These are phyloP conservation scores for Asterophora parasitica DNA, from an alignment of 768 basidiomycete genomes.

Conservation along the genomic window DNA sequence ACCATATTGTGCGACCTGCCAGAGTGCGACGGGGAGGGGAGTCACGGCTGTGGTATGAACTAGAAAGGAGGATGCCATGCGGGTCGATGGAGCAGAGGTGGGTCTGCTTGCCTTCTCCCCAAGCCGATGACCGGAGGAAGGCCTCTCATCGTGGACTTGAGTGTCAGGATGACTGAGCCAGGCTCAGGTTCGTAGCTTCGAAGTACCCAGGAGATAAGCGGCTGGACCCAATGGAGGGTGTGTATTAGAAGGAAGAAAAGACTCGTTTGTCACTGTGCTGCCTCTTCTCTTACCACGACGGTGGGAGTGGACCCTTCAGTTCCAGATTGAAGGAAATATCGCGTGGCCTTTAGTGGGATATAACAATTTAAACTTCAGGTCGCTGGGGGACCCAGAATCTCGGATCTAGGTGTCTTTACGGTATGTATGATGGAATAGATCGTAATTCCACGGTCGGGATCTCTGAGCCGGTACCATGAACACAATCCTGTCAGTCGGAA, in stretches of 20 bases:
- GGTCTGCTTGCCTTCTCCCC: too few relatives aligned
- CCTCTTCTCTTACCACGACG: neutral
- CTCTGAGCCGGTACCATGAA: neutral
- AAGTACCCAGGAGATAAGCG: neutral
- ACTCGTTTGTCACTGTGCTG: neutral
- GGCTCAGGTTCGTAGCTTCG: neutral
- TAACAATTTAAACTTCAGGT: neutral
- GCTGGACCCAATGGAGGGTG: neutral
- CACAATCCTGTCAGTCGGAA: neutral
- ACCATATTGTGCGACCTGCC: neutral
- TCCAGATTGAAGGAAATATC: neutral
- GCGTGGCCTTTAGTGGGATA: neutral
- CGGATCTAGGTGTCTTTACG: slow-evolving; percentile 3
- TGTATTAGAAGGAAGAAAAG: neutral
- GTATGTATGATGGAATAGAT: too few relatives aligned
- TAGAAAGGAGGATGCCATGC: too few relatives aligned
- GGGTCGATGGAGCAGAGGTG: neutral
- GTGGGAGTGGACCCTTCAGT: too few relatives aligned
- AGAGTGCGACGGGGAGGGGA: neutral
- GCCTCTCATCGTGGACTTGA: neutral
- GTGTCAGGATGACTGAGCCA: neutral
- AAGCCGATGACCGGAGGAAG: too few relatives aligned
- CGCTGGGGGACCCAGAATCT: neutral
- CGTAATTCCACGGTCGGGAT: neutral
- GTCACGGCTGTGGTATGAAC: too few relatives aligned